Evolutionary conservation across 2,329 filamentous ascomycete species (phyloP), one percentile per base, ranked within the genome.

Genomic region (Xylariales sp.): DNA sequence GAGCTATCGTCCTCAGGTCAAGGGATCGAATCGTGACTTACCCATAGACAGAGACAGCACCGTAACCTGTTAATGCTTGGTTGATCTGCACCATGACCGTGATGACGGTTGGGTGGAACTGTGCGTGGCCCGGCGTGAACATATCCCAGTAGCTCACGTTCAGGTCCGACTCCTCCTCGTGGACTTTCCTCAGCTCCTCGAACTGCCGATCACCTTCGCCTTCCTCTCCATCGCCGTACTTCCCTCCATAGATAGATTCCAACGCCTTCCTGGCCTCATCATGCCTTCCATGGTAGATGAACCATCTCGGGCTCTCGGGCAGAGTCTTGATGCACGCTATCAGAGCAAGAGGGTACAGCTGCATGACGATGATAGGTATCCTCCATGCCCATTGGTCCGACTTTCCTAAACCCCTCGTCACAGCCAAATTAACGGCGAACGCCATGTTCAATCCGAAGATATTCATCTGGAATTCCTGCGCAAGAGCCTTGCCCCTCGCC

Each of bases 381-480:
- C 78, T 63, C 78, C 78, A 82, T 1, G 78, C 77, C 78, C 77
- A 81, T 51, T 82, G 66, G 48, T 63, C 74, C 6, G 61, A 54
- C 49, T 80, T 80, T 3, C 77, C 76, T 4, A 81, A 62, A 1
- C 56, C 54, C 5, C 70, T 57, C 0, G 77, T 81, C 3, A 78
- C 66, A 1, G 60, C 65, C 2, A 81, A 60, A 48, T 82, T 82
- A 55, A 81, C 72, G 0, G 64, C 70, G 54, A 80, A 82, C 0
- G 77, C 78, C 69, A 79, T 71, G 44, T 80, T 67, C 2, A 83
- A 57, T 0, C 78, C 76, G 42, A 80, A 76, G 47, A 82, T 81
- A 48, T 83, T 83, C 56, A 71, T 73, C 54, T 82, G 78, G 51
- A 82, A 82, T 50, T 82, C 77, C 51, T 82, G 74, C 1, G 76